Percentiles rank a stretch among this genome's conserved stretches.
Evolutionary conservation across 2,329 filamentous ascomycete genomes (phyloP).

Genomic region (Dothidotthia symphoricarpi): DNA sequence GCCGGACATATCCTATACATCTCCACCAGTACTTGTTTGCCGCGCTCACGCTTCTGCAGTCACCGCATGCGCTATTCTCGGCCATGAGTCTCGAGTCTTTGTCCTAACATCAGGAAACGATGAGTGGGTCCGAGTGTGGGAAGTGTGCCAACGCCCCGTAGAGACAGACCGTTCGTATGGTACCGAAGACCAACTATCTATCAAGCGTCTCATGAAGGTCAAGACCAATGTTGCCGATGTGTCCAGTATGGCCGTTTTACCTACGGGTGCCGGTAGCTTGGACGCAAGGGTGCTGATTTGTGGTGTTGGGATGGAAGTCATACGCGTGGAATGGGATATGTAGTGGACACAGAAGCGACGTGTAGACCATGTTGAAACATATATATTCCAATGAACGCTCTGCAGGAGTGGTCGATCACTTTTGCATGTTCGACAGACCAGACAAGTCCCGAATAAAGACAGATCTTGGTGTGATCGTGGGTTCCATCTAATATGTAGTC

Average conservation of each 20-base stretch:
- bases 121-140: slow-evolving; percentile 51
- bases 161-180: background rate
- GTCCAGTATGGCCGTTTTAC: slow-evolving; percentile 50
- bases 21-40: slow-evolving; percentile 46
- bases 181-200: slow-evolving; percentile 19
- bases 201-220: slow-evolving; percentile 33
- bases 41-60: slow-evolving; percentile 71
- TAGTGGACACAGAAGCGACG: no score
- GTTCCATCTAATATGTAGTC: no score
- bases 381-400: no score
- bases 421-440: no score
- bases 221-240: slow-evolving; percentile 57
- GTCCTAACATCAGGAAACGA: slow-evolving; percentile 47
- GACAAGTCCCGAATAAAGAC: no score
- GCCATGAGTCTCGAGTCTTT: slow-evolving; percentile 9
- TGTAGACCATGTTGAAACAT: no score
- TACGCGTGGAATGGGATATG: slow-evolving; percentile 18
- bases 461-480: no score
- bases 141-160: slow-evolving; percentile 19
- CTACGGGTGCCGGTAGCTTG: background rate
- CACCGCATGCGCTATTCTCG: slow-evolving; percentile 53
- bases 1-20: slow-evolving; percentile 16
- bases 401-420: no score
- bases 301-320: slow-evolving; percentile 38
- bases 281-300: slow-evolving; percentile 28